These are phyloP conservation scores for Mycena vulgaris DNA, from an alignment of 768 basidiomycete species.

Conservation along the genomic window DNA sequence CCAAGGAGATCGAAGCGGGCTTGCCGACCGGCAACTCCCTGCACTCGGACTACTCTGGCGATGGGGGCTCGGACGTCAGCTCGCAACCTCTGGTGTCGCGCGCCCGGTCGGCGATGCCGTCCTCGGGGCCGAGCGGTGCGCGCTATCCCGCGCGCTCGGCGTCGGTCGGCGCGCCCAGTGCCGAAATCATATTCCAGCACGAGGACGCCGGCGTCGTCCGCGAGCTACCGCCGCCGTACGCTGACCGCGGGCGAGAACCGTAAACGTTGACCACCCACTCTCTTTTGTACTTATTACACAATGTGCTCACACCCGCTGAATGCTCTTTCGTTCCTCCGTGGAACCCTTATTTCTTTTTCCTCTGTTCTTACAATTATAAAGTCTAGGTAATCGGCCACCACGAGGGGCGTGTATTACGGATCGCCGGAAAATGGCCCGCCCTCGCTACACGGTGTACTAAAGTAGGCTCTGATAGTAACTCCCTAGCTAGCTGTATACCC, in stretches of 20 bases:
- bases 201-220: constrained; percentile 52
- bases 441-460: neutral
- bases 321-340: constrained; percentile 2
- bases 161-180: constrained; percentile 26
- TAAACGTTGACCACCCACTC: constrained; percentile 11
- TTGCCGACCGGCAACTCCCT: constrained; percentile 17
- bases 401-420: neutral
- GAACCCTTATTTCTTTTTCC: neutral
- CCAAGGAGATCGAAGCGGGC: constrained; percentile 40
- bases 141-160: constrained; percentile 27
- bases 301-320: neutral
- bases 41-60: constrained; percentile 29
- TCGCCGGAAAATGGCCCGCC: neutral
- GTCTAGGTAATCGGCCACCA: constrained; percentile 10
- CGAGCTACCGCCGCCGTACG: constrained; percentile 56
- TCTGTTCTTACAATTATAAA: constrained; percentile 4
- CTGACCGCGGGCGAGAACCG: constrained; percentile 28
- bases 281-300: constrained; percentile 16
- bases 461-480: neutral
- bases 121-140: constrained; percentile 10
- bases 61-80: constrained; percentile 1
- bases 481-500: neutral
- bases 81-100: constrained; percentile 25
- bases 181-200: constrained; percentile 54
- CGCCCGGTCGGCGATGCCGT: constrained; percentile 20